These are phyloP conservation scores for Mycena belliarum DNA, from an alignment of 768 basidiomycete genomes.

Conservation along the genomic window DNA sequence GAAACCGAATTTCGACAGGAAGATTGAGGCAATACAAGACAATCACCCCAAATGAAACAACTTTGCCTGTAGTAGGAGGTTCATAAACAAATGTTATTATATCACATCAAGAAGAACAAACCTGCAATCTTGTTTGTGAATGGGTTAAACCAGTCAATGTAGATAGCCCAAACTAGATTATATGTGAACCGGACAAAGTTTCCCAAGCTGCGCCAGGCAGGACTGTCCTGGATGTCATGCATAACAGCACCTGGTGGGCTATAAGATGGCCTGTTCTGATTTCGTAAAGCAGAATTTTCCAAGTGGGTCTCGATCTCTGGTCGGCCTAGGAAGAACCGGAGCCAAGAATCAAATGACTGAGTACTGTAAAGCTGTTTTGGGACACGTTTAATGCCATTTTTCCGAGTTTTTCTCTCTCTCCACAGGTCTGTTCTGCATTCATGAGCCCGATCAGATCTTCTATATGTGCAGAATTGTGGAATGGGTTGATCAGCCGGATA, in stretches of 20 bases:
- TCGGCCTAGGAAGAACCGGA: constrained; percentile 26
- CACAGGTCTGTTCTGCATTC: background rate
- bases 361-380: constrained; percentile 25
- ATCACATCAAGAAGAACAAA: background rate
- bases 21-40: background rate
- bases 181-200: constrained; percentile 16
- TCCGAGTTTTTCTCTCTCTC: background rate
- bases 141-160: constrained; percentile 39
- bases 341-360: constrained; percentile 31
- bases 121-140: too few relatives aligned
- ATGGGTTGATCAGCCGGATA: too few relatives aligned
- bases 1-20: background rate
- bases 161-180: constrained; percentile 30
- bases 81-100: background rate
- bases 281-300: too few relatives aligned
- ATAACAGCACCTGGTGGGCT: too few relatives aligned
- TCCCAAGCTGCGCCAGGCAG: too few relatives aligned
- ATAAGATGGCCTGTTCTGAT: too few relatives aligned
- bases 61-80: background rate
- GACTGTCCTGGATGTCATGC: too few relatives aligned
- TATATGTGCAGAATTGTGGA: background rate
- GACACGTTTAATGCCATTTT: constrained; percentile 22
- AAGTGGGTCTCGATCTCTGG: constrained; percentile 11
- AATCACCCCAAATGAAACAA: background rate
- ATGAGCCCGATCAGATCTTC: background rate